Evolutionary conservation across 805 yeast genomes (phyloP), one percentile per base, ranked within the genome.

Genomic region (Nakazawaea ambrosiae): DNA sequence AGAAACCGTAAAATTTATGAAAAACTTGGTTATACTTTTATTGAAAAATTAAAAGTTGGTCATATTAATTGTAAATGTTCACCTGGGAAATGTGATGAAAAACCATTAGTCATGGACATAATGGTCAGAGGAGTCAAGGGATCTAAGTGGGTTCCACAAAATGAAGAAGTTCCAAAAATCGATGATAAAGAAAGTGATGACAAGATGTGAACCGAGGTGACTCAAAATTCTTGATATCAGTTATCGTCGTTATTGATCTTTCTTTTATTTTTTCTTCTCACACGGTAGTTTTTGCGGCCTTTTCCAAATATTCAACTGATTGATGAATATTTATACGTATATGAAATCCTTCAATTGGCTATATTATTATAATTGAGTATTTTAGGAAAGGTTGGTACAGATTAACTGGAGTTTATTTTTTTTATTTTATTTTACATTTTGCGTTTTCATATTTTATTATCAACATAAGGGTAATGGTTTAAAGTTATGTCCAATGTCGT

Each of bases 1-100:
- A 61, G 65, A 38, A 76, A 75, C 50, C 59, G 75, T 25, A 60
- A 57, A 38, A 72, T 76, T 40, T 76, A 76, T 52, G 63, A 63
- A 42, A 72, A 73, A 50, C 57, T 74, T 47, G 81, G 79, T 15
- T 76, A 73, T 45, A 58, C 63, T 7, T 60, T 50, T 42, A 51
- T 60, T 26, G 51, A 57, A 40, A 60, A 61, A 3, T 60, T 55
- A 27, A 47, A 53, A 19, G 60, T 60, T 25, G 64, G 63, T 12
- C 48, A 56, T 9, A 55, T 60, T 11, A 30, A 40, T 14, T 52
- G 56, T 41, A 46, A 45, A 15, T 39, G 38, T 31, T 11, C 26
- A 14, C n/a, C n/a, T n/a, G 35, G 12, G 28, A 17, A 18, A 7
- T 40, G 39, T 28, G 37, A 35, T 24, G 37, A 36, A 20, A 32